Evolutionary conservation across 352 stramenopile species (phyloP), one percentile per base, ranked within the genome.

Genomic region (Lagenidium sp.): DNA sequence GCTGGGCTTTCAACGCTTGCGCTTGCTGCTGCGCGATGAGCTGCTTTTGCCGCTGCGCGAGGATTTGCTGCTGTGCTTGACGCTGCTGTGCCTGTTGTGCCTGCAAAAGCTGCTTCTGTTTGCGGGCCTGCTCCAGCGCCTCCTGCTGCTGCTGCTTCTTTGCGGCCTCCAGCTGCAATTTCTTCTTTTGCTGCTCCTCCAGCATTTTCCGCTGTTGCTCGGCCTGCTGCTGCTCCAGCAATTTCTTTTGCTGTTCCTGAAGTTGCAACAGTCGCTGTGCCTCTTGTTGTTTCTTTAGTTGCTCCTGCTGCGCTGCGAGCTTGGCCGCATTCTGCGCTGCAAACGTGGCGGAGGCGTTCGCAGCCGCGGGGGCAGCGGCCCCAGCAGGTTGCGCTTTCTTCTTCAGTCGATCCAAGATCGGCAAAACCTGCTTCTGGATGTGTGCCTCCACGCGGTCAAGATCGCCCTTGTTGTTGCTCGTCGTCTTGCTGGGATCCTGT

Each of bases 371-470:
- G 11, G 24, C n/a, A 13, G 44, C 29, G 37, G 23, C 41, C n/a
- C 31, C 34, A 10, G 36, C 12, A 16, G 72, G 47, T 15, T 68
- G 60, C 32, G 68, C 70, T 47, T 88, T 88, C 47, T 80, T 82
- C 55, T 86, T 85, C 16, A 91, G 50, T 6, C 76, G 61, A 25
- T 84, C 68, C 6, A 88, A 37, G 26, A 91, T 88, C 15, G 79
- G 79, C 28, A 91, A 46, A 38, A 91, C 79, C 44, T 91, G 79
- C 51, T 85, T 86, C 42, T 87, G 70, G 46, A 91, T 89, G 38
- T 89, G 74, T 20, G 73, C 68, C 46, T 91, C 79, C 12, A 91
- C 79, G 10, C 79, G 75, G 46, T 91, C 79, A 25, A 91, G 45
- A 41, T 87, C 75, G 21, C 78, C 81, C 47, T 84, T 84, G 46